phyloP scores from a whole-genome alignment of 106 monocot species.

The Xerophyta viscosa region DNA sequence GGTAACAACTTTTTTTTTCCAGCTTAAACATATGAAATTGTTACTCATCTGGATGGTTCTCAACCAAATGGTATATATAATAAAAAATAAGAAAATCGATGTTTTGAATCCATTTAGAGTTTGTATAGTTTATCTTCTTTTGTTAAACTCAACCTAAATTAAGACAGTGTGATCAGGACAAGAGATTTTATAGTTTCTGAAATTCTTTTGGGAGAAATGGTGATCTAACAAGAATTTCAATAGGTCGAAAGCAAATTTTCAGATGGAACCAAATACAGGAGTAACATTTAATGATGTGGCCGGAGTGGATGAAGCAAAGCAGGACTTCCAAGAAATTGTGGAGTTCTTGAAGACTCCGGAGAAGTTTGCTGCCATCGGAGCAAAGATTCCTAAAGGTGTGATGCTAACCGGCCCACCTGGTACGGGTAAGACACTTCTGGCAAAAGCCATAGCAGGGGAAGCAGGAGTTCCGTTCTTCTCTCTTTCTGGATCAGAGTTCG shows the following conservation, averaged over 20 bases:
- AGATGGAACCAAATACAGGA: conserved; percentile 80
- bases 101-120: no score
- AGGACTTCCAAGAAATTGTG: conserved; percentile 65
- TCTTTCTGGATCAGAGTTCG: conserved; percentile 65
- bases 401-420: conserved; percentile 60
- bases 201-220: no score
- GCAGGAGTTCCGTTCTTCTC: conserved; percentile 81
- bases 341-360: conserved; percentile 56
- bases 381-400: conserved; percentile 61
- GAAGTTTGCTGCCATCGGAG: conserved; percentile 58
- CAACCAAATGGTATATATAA: no score
- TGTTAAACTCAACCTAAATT: no score
- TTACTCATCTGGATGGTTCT: background rate
- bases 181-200: no score
- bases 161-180: no score
- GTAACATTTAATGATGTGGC: conserved; percentile 77
- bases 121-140: no score
- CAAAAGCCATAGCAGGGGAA: conserved; percentile 68
- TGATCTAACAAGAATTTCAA: background rate
- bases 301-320: conserved; percentile 75
- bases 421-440: conserved; percentile 60
- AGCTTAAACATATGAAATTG: no score
- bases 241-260: conserved; percentile 73
- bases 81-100: no score
- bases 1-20: conserved; percentile 5